Evolutionary conservation across 768 basidiomycete genomes (phyloP).

Genomic region (Harrya chromipes): DNA sequence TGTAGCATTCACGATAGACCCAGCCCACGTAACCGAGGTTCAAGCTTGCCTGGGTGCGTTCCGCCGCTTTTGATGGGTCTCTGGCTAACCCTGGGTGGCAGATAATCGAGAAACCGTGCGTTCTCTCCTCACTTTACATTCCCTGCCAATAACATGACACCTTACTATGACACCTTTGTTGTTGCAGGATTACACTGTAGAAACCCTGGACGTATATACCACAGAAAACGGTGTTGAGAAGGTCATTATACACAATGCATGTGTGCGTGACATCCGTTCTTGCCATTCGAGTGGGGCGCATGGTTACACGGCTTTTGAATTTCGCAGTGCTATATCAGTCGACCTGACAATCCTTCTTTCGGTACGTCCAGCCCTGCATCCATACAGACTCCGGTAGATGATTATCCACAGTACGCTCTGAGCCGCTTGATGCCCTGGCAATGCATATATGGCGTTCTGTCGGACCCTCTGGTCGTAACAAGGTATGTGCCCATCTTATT

Average conservation of each 20-base stretch:
- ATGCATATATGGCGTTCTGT: conserved; percentile 63
- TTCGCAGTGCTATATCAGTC: conserved; percentile 75
- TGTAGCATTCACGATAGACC: conserved; percentile 82
- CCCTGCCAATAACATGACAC: too few species aligned
- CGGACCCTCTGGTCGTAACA: conserved; percentile 87
- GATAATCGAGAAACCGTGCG: conserved; percentile 78
- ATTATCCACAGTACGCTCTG: conserved; percentile 61
- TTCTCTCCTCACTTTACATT: too few species aligned
- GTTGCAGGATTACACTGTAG: conserved; percentile 77
- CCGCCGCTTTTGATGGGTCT: background rate
- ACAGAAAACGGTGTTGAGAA: conserved; percentile 47
- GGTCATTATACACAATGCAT: conserved; percentile 52
- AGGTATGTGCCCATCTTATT: conserved; percentile 40
- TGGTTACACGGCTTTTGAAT: background rate
- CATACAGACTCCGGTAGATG: background rate
- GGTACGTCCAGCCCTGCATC: conserved; percentile 39
- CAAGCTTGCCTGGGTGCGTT: conserved; percentile 70
- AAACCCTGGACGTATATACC: conserved; percentile 68
- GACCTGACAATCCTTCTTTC: conserved; percentile 84
- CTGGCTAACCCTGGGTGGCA: conserved; percentile 17
- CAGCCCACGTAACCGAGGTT: conserved; percentile 65
- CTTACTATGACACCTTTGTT: background rate
- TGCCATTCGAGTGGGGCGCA: background rate
- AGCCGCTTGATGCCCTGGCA: conserved; percentile 64
- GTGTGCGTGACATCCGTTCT: background rate